Percentiles rank a stretch among this genome's conserved stretches.
These are phyloP conservation scores for Phytophthora lateralis DNA, from an alignment of 352 stramenopile genomes.

Conservation along the genomic window DNA sequence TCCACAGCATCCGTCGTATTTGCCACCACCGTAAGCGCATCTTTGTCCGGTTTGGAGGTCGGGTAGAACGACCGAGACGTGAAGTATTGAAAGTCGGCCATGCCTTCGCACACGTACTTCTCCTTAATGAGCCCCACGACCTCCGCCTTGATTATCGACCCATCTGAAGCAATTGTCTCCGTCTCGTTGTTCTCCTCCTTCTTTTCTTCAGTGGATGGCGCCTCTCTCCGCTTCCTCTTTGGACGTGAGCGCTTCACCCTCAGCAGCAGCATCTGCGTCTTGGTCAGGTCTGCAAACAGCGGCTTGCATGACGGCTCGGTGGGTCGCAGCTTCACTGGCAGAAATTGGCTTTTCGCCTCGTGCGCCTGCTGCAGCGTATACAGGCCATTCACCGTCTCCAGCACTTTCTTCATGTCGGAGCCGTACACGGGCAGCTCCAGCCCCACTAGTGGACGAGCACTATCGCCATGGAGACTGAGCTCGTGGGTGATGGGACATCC, in stretches of 20 bases:
- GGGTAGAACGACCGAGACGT: constrained; percentile 67
- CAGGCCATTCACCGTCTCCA: constrained; percentile 68
- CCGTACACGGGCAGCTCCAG: constrained; percentile 76
- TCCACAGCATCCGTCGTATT: constrained; percentile 30
- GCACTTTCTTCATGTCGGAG: constrained; percentile 45
- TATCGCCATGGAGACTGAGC: constrained; percentile 39
- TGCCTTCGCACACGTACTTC: constrained; percentile 87
- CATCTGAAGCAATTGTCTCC: constrained; percentile 9
- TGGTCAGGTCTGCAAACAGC: constrained; percentile 80
- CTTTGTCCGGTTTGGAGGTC: constrained; percentile 32
- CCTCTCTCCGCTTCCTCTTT: constrained; percentile 31
- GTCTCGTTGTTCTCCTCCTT: constrained; percentile 15
- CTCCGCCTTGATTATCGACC: constrained; percentile 37
- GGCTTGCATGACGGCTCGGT: constrained; percentile 82
- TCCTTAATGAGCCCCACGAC: constrained; percentile 72
- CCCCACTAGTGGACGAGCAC: constrained; percentile 56
- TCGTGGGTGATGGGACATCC: constrained; percentile 19
- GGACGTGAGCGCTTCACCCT: constrained; percentile 46
- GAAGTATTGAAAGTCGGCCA: constrained; percentile 89
- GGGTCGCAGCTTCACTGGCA: constrained; percentile 78
- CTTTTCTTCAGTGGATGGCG: constrained; percentile 10
- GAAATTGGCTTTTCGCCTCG: constrained; percentile 75
- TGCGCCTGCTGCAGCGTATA: constrained; percentile 64
- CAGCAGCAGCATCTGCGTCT: constrained; percentile 81
- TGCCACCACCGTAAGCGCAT: constrained; percentile 30